These are phyloP conservation scores for Boletales sp. DNA, from an alignment of 768 basidiomycete species.

Conservation along the genomic window DNA sequence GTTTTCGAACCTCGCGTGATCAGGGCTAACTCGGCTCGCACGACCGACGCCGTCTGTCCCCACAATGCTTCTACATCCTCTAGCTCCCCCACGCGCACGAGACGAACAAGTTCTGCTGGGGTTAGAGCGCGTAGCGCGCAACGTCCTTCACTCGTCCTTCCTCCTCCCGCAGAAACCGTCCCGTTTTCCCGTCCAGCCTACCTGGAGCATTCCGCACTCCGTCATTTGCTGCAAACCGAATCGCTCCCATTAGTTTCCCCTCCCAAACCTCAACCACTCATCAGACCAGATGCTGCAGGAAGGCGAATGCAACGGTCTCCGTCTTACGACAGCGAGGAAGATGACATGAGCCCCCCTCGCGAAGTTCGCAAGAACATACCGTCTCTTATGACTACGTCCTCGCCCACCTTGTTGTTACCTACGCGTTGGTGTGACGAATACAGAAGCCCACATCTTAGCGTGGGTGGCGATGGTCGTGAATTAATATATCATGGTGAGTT, in stretches of 20 bases:
- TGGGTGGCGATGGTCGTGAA: slow-evolving; percentile 71
- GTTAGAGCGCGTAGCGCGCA: slow-evolving; percentile 20
- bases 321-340: slow-evolving; percentile 64
- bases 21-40: slow-evolving; percentile 47
- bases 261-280: slow-evolving; percentile 35
- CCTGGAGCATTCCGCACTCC: slow-evolving; percentile 72
- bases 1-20: slow-evolving; percentile 67
- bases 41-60: slow-evolving; percentile 42
- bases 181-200: slow-evolving; percentile 68
- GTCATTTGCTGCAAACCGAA: slow-evolving; percentile 62
- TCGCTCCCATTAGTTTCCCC: slow-evolving; percentile 33
- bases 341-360: slow-evolving; percentile 52
- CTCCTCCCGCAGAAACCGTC: slow-evolving; percentile 27
- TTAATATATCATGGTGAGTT: slow-evolving; percentile 63
- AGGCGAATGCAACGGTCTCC: slow-evolving; percentile 36
- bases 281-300: slow-evolving; percentile 18
- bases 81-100: slow-evolving; percentile 44
- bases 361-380: slow-evolving; percentile 29
- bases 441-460: slow-evolving; percentile 53
- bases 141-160: slow-evolving; percentile 27
- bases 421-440: slow-evolving; percentile 77
- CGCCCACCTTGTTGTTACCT: slow-evolving; percentile 56
- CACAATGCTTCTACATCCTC: slow-evolving; percentile 34
- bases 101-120: slow-evolving; percentile 42
- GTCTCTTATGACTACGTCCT: slow-evolving; percentile 18